Evolutionary conservation across 345 rosid species (phyloP), one percentile per base, ranked within the genome.

Genomic region (Eucalyptus pauciflora): DNA sequence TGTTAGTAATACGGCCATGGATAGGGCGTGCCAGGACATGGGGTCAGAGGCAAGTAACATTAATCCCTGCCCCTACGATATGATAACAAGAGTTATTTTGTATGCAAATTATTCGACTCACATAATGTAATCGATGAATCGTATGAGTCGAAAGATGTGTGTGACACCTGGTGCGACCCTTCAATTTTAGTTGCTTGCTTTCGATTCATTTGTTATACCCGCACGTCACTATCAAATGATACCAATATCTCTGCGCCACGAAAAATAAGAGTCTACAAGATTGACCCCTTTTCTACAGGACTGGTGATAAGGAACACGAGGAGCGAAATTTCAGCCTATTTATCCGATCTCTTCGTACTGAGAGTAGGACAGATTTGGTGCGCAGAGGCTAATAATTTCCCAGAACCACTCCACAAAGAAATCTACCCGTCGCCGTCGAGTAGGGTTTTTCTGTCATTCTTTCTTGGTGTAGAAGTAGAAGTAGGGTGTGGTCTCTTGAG

Each of bases 91-190:
- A 71, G 45, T 17, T 33, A 33, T 37, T 67, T 67, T 67, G 5
- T 18, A 17, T 10, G 25, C 8, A 3, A 71, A 71, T 17, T 10
- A 18, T 33, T 14, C 7, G 13, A 37, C 4, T 25, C 0, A 17
- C 4, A 13, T 20, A 1, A 76, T 37, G 2, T 76, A 37, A 76
- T 37, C 15, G 2, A 10, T 20, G 5, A 33, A 69, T 33, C 45
- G 37, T 3, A 37, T 3, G 14, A 11, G 6, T 37, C 14, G 2
- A 24, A 10, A 37, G 27, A 71, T n/a, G 18, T 71, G 46, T 22
- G 10, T 20, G 25, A 10, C 14, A 20, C 1, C 2, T 2, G 20
- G 14, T 1, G 46, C 6, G 14, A 7, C 4, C 2, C 15, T 37
- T 37, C 46, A 76, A 76, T 37, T 37, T 18, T 71, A 4, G 80